A percentile compares a stretch with the other conserved stretches of the same genome.
Conservation (phyloP, 2,329 filamentous ascomycete species). For the Pleurostoma richardsiae region DNA sequence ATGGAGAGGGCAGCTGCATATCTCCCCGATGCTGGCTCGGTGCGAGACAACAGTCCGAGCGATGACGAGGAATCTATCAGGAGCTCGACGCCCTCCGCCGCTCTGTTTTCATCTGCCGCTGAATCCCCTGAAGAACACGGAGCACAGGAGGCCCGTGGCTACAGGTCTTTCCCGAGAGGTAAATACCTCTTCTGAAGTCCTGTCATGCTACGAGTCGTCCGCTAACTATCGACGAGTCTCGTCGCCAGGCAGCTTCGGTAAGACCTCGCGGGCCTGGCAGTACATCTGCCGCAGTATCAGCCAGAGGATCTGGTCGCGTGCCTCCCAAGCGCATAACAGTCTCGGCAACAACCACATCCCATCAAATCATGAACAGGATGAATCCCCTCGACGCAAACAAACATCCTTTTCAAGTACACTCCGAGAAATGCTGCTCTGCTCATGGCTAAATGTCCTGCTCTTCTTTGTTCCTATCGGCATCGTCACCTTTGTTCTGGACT, state of each 20-base stretch:
- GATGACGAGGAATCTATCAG: not conserved
- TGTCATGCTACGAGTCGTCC: not conserved
- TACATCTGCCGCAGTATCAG: not conserved
- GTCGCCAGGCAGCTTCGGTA: no score
- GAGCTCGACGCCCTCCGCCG: not conserved
- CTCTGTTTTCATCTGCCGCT: not conserved
- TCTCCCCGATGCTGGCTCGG: not conserved
- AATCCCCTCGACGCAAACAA: conserved; percentile 22
- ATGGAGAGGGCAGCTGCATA: not conserved
- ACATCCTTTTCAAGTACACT: conserved; percentile 39
- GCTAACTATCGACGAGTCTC: not conserved
- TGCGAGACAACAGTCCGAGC: not conserved
- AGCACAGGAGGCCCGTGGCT: not conserved
- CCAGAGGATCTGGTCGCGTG: not conserved
- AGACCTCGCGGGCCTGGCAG: not conserved
- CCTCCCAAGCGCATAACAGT: not conserved
- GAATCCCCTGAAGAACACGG: not conserved
- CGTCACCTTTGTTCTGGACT: conserved; percentile 45
- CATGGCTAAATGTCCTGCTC: conserved; percentile 72
- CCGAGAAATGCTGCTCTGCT: conserved; percentile 60
- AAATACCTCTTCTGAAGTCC: not conserved
- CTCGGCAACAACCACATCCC: not conserved
- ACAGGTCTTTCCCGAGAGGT: not conserved
- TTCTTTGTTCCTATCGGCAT: conserved; percentile 77
- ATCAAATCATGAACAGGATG: conserved; percentile 13